Base-by-base conservation (phyloP, 495 filamentous ascomycete species). In the Penicillium herquei region DNA sequence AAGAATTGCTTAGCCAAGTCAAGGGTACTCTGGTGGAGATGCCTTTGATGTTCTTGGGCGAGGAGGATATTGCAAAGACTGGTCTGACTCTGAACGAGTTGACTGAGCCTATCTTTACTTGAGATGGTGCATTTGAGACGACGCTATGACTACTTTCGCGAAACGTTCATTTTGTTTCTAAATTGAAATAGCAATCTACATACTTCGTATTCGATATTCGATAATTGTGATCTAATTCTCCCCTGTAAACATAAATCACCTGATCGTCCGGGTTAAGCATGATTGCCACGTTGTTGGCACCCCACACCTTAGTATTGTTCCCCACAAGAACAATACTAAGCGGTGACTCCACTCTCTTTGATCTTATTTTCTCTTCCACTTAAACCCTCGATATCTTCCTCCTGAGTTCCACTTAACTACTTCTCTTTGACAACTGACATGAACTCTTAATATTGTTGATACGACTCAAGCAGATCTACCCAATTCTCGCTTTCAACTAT, bases 11-110 rank as follows among this genome's bases (percentile, higher is more conserved):
- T 52, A 83, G 81, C 51, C 78, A 80, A 48, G 79, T 96, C 12
- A 85, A 85, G 59, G 93, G 93, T 0, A 90, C 83, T 12, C 65
- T 96, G 41, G 91, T 96, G 18, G 88, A 96, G 77, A 96, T 96
- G 93, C 91, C 92, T 48, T 74, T 98, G 62, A 77, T 89, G 58
- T 98, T 98, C 71, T 71, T 98, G 68, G 86, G 86, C 62, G 89
- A 91, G 26, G 83, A 90, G 69, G 91, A 96, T 73, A 82, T 98
- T 67, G 93, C 92, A 5, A 85, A 92, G 78, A 84, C 91, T 57
- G 93, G 93, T 4, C 51, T 96, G 65, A 79, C 80, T 41, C 70
- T 95, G 72, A 94, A 96, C 76, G 81, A 80, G 8, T 75, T 95
- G 62, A 96, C 91, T 16, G 85, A 91, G 69, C 87, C 87, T 58